Evolutionary conservation across 169 alveolate species (phyloP), one percentile per base, ranked within the genome.

Genomic region (Cyclospora cayetanensis): DNA sequence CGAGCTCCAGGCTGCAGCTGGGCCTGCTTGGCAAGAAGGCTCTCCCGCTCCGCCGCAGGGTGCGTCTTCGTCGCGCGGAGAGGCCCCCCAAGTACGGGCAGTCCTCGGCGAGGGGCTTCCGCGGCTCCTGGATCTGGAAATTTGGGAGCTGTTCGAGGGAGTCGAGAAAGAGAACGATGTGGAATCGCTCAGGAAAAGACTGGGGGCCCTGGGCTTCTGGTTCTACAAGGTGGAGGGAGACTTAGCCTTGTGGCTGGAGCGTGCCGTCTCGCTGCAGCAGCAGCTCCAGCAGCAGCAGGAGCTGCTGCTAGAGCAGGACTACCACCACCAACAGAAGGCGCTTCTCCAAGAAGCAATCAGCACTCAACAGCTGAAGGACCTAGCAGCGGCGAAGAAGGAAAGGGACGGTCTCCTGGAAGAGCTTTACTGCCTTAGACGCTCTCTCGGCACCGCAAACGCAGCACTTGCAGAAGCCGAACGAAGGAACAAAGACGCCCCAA

Each of bases 191-290:
- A 25, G 46, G 72, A 0, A 43, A 12, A 41, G 89, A 0, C 89
- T 79, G 18, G n/a, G 29, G 39, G 89, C 34, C 15, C 66, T 60
- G 27, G 74, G 43, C 18, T 79, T 79, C 25, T 79, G 89, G 89
- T 79, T 79, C 50, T 1, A 29, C 42, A 79, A 79, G 50, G 34
- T 79, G 1, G 66, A 60, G 22, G 89, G 89, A 9, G 89, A 79
- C 20, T 60, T 79, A 18, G 27, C 22, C 25, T 27, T 31, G 34
- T 79, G 89, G 89, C n/a, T 79, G 11, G 89, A 22, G 42, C 25
- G 27, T 37, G 89, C 89, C 72, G 50, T 79, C 37, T 29, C 11
- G 41, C 72, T 43, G n/a, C 89, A 34, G 41, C 34, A 20, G 72
- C 41, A 41, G 25, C 52, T 79, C 53, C 46, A 18, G n/a, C 72